These are phyloP conservation scores for Byssochlamys sp. DNA, from an alignment of 2,329 filamentous ascomycete species.

Conservation along the genomic window DNA sequence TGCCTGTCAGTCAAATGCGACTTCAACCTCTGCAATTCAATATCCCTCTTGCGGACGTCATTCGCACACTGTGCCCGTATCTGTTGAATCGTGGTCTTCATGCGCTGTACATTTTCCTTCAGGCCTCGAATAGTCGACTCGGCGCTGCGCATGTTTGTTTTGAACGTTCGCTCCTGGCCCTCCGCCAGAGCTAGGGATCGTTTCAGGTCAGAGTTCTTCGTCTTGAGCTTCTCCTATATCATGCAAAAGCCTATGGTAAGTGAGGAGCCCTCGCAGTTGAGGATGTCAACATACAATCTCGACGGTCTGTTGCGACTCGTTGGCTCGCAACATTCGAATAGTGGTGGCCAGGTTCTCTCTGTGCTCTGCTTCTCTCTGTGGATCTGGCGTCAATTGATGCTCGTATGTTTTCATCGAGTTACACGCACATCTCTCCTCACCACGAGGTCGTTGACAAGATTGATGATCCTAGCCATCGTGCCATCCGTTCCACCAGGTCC, in stretches of 20 bases:
- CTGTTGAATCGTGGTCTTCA: slow-evolving; percentile 72
- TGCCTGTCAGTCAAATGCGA: slow-evolving; percentile 66
- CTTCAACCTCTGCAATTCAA: slow-evolving; percentile 81
- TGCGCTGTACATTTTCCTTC: slow-evolving; percentile 70
- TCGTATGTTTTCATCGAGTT: not conserved
- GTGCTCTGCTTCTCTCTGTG: slow-evolving; percentile 76
- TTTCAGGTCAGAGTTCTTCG: slow-evolving; percentile 46
- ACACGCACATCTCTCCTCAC: slow-evolving; percentile 70
- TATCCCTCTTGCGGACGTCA: slow-evolving; percentile 80
- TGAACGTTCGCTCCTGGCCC: slow-evolving; percentile 60
- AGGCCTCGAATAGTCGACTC: slow-evolving; percentile 66
- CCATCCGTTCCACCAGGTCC: slow-evolving; percentile 51
- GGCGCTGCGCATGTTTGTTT: slow-evolving; percentile 60
- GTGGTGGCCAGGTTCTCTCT: slow-evolving; percentile 72
- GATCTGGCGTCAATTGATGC: slow-evolving; percentile 5
- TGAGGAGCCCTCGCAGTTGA: slow-evolving; percentile 3
- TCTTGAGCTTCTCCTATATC: slow-evolving; percentile 44
- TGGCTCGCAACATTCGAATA: slow-evolving; percentile 64
- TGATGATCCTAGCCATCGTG: slow-evolving; percentile 79
- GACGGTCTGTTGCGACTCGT: slow-evolving; percentile 62
- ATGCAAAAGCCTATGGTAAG: slow-evolving; percentile 9
- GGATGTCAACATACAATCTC: slow-evolving; percentile 48
- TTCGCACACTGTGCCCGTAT: slow-evolving; percentile 78
- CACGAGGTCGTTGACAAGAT: slow-evolving; percentile 87
- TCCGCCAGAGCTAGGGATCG: slow-evolving; percentile 52